phyloP scores from a whole-genome alignment of 495 filamentous ascomycete genomes.

The Hypoxylon rickii region DNA sequence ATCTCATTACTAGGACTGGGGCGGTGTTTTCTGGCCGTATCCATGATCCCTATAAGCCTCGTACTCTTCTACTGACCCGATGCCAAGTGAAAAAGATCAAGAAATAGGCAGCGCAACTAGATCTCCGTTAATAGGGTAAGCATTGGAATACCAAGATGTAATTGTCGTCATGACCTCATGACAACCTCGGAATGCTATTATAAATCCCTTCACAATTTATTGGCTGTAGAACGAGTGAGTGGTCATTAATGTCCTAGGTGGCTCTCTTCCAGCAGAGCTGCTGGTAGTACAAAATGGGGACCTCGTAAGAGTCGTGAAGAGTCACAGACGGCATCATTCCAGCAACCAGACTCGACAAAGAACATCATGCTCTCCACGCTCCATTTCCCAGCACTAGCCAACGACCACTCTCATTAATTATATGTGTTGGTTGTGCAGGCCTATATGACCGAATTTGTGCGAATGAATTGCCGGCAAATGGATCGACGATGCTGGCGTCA shows the following conservation, averaged over 20 bases:
- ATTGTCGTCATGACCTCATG: too few relatives aligned
- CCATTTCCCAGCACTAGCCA: conserved; percentile 27
- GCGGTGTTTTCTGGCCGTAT: too few relatives aligned
- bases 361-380: conserved; percentile 37
- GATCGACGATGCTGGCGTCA: conserved; percentile 44
- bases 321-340: conserved; percentile 54
- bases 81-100: too few relatives aligned
- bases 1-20: too few relatives aligned
- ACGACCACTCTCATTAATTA: conserved; percentile 47
- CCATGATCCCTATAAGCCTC: too few relatives aligned
- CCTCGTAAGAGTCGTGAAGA: conserved; percentile 42
- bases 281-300: conserved; percentile 52
- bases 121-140: too few relatives aligned
- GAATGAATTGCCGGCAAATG: conserved; percentile 36
- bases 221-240: conserved; percentile 25
- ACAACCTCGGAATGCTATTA: conserved; percentile 14
- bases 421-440: conserved; percentile 49
- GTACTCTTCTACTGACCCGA: too few relatives aligned
- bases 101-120: too few relatives aligned
- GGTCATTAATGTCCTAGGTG: conserved; percentile 48
- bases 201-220: conserved; percentile 20
- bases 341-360: conserved; percentile 45
- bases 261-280: conserved; percentile 51
- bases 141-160: too few relatives aligned
- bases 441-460: conserved; percentile 44